Evolutionary conservation across 176 grass and related monocot genomes (phyloP).

Genomic region (Zoysia pacifica): DNA sequence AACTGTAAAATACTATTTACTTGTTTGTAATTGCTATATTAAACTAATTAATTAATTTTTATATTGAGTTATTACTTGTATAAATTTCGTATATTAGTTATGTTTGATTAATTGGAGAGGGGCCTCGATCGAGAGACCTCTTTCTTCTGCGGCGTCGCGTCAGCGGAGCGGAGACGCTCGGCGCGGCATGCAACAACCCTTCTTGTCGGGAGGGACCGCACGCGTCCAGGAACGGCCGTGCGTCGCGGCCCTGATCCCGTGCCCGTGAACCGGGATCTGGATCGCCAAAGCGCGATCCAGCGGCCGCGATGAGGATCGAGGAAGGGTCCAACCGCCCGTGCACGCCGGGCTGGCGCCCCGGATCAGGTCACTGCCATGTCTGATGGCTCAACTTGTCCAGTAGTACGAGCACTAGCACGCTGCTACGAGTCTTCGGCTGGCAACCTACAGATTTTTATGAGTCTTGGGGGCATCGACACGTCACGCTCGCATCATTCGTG

Average conservation of each 20-base stretch:
- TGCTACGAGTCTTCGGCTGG: slow-evolving; percentile 19
- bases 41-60: too few species aligned
- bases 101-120: too few species aligned
- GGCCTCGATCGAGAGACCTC: not conserved
- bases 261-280: not conserved
- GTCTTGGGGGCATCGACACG: not conserved
- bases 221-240: not conserved
- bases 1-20: too few species aligned
- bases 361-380: slow-evolving; percentile 17
- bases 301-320: not conserved
- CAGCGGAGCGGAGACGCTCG: not conserved
- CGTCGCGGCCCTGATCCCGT: too few species aligned
- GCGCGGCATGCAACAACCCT: slow-evolving; percentile 42
- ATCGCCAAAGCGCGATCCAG: not conserved
- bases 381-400: not conserved
- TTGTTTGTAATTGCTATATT: too few species aligned
- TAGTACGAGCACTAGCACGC: not conserved
- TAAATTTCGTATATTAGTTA: too few species aligned
- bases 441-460: not conserved
- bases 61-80: too few species aligned
- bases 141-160: not conserved
- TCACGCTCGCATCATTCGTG: slow-evolving; percentile 35
- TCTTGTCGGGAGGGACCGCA: not conserved
- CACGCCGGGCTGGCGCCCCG: not conserved
- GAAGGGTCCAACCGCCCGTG: slow-evolving; percentile 26